A percentile compares a stretch with the other conserved stretches of the same genome.
These are phyloP conservation scores for Monosporascus sp. DNA, from an alignment of 2,329 filamentous ascomycete genomes.

Conservation along the genomic window DNA sequence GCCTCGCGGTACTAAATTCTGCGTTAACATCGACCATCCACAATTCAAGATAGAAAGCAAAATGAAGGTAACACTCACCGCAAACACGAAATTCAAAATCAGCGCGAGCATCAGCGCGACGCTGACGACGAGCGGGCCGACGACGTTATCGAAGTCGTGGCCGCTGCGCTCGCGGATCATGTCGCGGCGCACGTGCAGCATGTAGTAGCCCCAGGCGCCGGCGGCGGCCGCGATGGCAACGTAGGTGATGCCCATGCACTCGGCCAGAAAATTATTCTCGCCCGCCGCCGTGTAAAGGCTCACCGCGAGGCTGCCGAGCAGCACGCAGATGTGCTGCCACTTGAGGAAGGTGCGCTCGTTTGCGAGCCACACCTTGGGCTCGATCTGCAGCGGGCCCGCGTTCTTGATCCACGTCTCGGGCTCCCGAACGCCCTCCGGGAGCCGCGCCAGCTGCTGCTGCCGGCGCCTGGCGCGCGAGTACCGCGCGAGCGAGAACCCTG, in stretches of 20 bases:
- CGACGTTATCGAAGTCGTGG: constrained; percentile 85
- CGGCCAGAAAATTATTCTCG: constrained; percentile 63
- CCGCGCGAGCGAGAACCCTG: constrained; percentile 75
- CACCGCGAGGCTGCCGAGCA: constrained; percentile 78
- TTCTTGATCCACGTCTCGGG: constrained; percentile 92
- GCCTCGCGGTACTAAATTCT: constrained; percentile 25
- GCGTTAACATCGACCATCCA: constrained; percentile 25
- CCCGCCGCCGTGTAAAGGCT: constrained; percentile 86
- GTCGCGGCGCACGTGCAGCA: constrained; percentile 67
- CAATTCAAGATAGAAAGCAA: not conserved
- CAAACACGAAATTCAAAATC: constrained; percentile 82
- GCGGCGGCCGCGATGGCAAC: constrained; percentile 77
- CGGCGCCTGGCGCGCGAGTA: constrained; percentile 57
- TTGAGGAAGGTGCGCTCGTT: constrained; percentile 98
- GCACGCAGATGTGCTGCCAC: constrained; percentile 91
- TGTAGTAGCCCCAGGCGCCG: constrained; percentile 79
- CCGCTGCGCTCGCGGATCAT: constrained; percentile 84
- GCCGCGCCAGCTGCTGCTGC: constrained; percentile 40
- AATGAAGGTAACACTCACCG: constrained; percentile 45
- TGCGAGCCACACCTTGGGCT: constrained; percentile 97
- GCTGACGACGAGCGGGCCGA: constrained; percentile 80
- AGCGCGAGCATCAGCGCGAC: constrained; percentile 72
- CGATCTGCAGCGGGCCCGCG: constrained; percentile 81
- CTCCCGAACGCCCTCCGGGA: constrained; percentile 84
- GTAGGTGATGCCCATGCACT: constrained; percentile 76